Conservation (phyloP, 495 filamentous ascomycete genomes). For the Xanthoparmelia taractica region DNA sequence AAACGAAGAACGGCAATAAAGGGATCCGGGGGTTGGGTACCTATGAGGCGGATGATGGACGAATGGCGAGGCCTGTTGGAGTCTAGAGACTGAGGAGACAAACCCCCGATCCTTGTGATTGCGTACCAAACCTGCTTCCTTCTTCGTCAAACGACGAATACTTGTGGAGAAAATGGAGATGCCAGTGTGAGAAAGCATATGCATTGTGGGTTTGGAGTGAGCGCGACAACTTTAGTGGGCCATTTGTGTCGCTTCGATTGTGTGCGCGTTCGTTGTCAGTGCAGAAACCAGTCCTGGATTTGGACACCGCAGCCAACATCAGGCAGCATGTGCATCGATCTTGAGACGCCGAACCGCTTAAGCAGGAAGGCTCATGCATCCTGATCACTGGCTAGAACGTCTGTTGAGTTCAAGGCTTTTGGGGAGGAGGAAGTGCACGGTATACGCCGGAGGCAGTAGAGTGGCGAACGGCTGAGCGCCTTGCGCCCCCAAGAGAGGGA, state of each 20-base stretch:
- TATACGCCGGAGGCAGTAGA: background rate
- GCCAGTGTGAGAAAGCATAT: background rate
- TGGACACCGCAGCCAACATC: constrained; percentile 1
- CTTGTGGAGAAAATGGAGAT: background rate
- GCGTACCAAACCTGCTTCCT: background rate
- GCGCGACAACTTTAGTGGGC: background rate
- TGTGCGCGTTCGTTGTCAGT: constrained; percentile 6
- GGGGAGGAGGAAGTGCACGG: background rate
- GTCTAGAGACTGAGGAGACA: background rate
- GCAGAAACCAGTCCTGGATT: constrained; percentile 4
- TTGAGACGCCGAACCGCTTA: constrained; percentile 3
- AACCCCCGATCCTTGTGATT: background rate
- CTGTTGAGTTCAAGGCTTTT: background rate
- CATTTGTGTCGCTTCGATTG: background rate
- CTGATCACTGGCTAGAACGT: constrained; percentile 2
- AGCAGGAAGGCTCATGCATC: background rate
- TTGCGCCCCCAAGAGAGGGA: constrained; percentile 2
- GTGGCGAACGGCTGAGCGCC: constrained; percentile 1
- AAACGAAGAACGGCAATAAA: background rate
- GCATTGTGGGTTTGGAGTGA: background rate
- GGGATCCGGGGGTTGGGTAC: constrained; percentile 16
- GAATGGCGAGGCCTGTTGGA: constrained; percentile 1
- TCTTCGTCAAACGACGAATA: constrained; percentile 3
- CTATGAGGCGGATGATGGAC: constrained; percentile 14
- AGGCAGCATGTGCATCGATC: constrained; percentile 2